Base-by-base conservation (phyloP, 306 rosid genomes). In the Prunus salicina region DNA sequence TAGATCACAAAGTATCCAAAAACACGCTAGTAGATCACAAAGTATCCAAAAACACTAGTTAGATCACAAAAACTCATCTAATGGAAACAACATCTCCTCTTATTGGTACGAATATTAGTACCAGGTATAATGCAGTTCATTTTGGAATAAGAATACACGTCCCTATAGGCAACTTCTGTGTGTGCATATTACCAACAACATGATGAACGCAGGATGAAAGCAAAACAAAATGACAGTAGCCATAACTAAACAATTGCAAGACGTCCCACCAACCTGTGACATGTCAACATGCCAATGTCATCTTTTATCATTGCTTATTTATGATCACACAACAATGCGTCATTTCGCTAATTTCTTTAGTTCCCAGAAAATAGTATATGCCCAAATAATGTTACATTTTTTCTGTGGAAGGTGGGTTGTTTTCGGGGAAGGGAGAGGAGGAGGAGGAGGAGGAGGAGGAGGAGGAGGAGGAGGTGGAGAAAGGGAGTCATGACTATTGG, bases 31-130 rank as follows among this genome's bases (percentile, higher is more conserved):
- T 14, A 18, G 47, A 30, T 30, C 1, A 30, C 34, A 30, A 30
- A 5, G 38, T 32, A 32, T 32, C 41, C 41, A 34, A 34, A 34
- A 34, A 34, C 8, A 34, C 41, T 34, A 8, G 5, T 34, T 45
- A 69, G 32, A 57, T 28, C 79, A 82, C 52, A 63, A 71, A 79
- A 73, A 8, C 64, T 53, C 32, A 25, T 53, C 15, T 8, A 71
- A 12, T n/a, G 30, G 52, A 34, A 64, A 65, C 69, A 38, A 4
- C 6, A 38, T 51, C 10, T 65, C 28, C 24, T 27, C 27, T 69
- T 10, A 69, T 15, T 27, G 5, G 2, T 53, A 2, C 2, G 12
- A 19, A 53, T 2, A 53, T 53, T 53, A 53, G 22, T 53, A 53
- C 60, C 12, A 8, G 43, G 2, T 38, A 38, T 38, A 38, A 38